Evolutionary conservation across 2,329 filamentous ascomycete species (phyloP), one percentile per base, ranked within the genome.

Genomic region (Cadophora gregata): DNA sequence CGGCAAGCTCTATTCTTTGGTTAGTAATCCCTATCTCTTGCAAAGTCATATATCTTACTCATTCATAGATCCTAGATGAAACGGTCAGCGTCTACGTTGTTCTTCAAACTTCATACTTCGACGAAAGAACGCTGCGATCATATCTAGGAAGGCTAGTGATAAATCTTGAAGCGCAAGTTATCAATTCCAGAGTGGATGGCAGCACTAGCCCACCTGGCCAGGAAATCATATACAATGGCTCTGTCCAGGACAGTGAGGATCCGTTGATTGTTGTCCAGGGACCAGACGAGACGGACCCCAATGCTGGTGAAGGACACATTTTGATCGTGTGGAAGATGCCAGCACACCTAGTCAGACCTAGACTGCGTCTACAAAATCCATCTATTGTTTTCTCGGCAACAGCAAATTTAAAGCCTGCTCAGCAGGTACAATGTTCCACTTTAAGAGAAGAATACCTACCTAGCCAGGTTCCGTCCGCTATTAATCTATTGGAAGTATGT

Each of bases 1-100:
- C 84, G 91, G 70, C 84, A 90, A 47, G 83, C 84, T 63, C 81
- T 94, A 47, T 90, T 92, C 76, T 93, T 93, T 75, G 91, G 91
- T 93, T 82, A 72, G 85, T 78, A 56, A 67, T 72, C 72, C 67
- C 64, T 69, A 67, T 63, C 60, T 67, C 65, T 72, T 73, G 70
- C 69, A 71, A 74, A 71, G 71, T 69, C 75, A 71, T 71, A 70
- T 75, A 74, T 80, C 78, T 79, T 81, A 80, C 84, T 85, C 78
- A 85, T 81, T 78, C 75, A 72, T 79, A 84, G 80, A 81, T 75
- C 76, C 66, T 80, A 93, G 91, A 94, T 85, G 91, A 94, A 81
- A 87, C 87, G 29, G 84, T 91, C 65, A 81, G 89, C 69, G 83
- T 93, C 21, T 88, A 91, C 74, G 80, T 93, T 69, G 82, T 92